Evolutionary conservation across 345 rosid species (phyloP).

Genomic region (Stellera chamaejasme): DNA sequence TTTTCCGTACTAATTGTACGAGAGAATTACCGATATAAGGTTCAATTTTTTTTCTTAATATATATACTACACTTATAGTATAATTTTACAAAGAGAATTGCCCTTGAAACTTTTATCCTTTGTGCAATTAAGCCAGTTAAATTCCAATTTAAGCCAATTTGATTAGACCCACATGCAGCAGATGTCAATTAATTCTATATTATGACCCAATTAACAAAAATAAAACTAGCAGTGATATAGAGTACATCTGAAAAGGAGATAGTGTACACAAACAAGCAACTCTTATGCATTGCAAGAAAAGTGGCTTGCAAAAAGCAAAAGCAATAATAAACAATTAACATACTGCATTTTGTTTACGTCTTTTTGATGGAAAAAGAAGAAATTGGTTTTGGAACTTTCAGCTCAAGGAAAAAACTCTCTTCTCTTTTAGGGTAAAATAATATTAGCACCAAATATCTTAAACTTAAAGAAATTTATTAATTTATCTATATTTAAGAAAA

Average conservation of each 20-base stretch:
- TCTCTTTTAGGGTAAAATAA: too few relatives aligned
- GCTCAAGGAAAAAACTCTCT: background rate
- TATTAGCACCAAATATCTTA: too few relatives aligned
- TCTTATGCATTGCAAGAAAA: background rate
- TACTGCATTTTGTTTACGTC: background rate
- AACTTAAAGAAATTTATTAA: too few relatives aligned
- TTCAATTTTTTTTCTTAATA: too few relatives aligned
- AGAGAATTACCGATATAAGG: too few relatives aligned
- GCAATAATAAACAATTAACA: background rate
- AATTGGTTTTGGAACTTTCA: background rate
- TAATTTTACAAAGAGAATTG: background rate
- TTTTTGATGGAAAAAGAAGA: too few relatives aligned
- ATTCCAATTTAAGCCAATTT: background rate
- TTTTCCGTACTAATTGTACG: too few relatives aligned
- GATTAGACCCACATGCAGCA: conserved; percentile 1
- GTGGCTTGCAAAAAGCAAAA: background rate
- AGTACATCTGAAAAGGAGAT: background rate
- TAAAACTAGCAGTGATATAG: background rate
- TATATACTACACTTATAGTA: too few relatives aligned
- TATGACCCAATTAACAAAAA: too few relatives aligned
- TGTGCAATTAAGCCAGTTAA: background rate
- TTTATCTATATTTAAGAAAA: too few relatives aligned
- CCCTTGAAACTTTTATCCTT: background rate
- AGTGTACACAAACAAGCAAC: background rate
- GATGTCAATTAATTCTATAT: background rate